phyloP scores from a whole-genome alignment of 371 early-diverging fungal species.

The Actinomucor elegans region DNA sequence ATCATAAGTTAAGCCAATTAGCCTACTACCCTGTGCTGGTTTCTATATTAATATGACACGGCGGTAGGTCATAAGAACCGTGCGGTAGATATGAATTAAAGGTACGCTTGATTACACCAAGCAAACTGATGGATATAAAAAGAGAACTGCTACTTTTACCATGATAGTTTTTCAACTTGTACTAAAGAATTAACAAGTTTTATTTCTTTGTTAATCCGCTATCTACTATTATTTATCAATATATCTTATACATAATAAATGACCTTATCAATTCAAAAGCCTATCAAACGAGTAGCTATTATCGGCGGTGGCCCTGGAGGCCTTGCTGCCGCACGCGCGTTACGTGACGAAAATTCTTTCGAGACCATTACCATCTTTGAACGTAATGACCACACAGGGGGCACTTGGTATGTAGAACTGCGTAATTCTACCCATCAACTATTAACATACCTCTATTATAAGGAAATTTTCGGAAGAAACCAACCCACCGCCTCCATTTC shows the following conservation, averaged over 20 bases:
- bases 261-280: slow-evolving; percentile 1
- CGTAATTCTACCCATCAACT: not conserved
- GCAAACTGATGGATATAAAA: too few species aligned
- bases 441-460: not conserved
- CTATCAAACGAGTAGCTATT: slow-evolving; percentile 40
- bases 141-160: too few species aligned
- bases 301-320: slow-evolving; percentile 55
- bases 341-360: slow-evolving; percentile 35
- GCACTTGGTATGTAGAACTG: slow-evolving; percentile 42
- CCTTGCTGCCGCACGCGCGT: slow-evolving; percentile 36
- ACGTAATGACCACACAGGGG: slow-evolving; percentile 36
- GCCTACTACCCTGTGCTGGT: too few species aligned
- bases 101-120: too few species aligned
- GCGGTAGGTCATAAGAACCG: too few species aligned
- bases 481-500: slow-evolving; percentile 27
- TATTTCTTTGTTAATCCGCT: not conserved
- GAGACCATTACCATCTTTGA: slow-evolving; percentile 46
- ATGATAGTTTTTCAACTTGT: too few species aligned
- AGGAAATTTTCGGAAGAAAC: slow-evolving; percentile 43
- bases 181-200: too few species aligned
- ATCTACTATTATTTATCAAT: not conserved
- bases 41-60: too few species aligned
- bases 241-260: not conserved
- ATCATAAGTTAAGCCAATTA: too few species aligned
- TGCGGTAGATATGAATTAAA: too few species aligned